phyloP scores from a whole-genome alignment of 2,329 filamentous ascomycete genomes.

The Aspergillus carbonarius region DNA sequence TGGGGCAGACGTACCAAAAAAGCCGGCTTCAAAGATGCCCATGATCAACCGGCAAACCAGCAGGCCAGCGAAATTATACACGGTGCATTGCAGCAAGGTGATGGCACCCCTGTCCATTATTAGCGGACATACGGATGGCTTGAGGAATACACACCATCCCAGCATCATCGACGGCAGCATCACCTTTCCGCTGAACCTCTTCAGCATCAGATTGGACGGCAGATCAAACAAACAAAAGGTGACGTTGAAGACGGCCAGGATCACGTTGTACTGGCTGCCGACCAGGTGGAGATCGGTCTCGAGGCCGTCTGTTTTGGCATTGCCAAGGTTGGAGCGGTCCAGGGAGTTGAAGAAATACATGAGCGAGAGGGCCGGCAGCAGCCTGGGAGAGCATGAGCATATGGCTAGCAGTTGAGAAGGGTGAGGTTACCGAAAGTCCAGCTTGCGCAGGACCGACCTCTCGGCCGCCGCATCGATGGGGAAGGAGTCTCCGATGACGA shows the following conservation, averaged over 20 bases:
- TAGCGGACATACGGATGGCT: neutral
- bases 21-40: conserved; percentile 7
- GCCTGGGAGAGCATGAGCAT: neutral
- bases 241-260: conserved; percentile 66
- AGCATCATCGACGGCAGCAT: conserved; percentile 11
- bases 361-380: conserved; percentile 8
- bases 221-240: conserved; percentile 45
- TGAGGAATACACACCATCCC: neutral
- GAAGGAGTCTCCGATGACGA: neutral
- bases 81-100: conserved; percentile 3
- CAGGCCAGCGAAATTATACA: conserved; percentile 3
- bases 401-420: neutral
- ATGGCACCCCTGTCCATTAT: neutral
- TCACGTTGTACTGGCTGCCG: conserved; percentile 62
- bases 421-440: conserved; percentile 10
- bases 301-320: conserved; percentile 52
- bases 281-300: conserved; percentile 53
- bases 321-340: conserved; percentile 54
- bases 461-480: conserved; percentile 9
- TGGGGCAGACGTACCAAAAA: conserved; percentile 4
- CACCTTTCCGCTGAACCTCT: conserved; percentile 13
- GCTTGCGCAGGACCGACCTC: conserved; percentile 9
- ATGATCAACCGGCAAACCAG: conserved; percentile 8
- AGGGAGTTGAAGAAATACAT: conserved; percentile 57
- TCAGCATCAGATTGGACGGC: conserved; percentile 17